Base-by-base conservation (phyloP, 176 grass and related monocot species). In the Otatea glauca region DNA sequence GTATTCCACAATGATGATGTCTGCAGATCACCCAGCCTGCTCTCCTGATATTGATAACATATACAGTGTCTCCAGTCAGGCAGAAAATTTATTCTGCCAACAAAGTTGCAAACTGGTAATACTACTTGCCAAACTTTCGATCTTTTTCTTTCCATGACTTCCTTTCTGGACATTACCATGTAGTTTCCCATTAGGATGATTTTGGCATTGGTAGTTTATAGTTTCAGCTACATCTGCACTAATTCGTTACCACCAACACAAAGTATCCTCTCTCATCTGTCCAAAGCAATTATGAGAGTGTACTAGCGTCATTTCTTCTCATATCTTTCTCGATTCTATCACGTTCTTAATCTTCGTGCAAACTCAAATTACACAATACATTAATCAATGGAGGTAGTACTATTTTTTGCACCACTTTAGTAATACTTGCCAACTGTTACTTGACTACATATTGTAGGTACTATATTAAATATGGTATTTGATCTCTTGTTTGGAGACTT, bases 21-120 rank as follows among this genome's bases (percentile, higher is more conserved):
- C 90, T 89, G 81, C 65, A 97, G 94, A 89, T 88, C 94, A 97
- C 81, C 76, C 76, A 82, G 73, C 76, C 41, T 97, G 94, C 65
- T 88, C 77, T 91, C 81, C 81, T 69, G 90, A 91, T 41, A 80
- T 37, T 63, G 83, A 83, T 64, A 43, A 21, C 66, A 61, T 72
- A 74, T 88, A 78, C 77, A 24, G 11, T 17, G 55, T 58, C 48
- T 80, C 92, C 34, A 76, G 56, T 66, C 63, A 79, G 74, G 70
- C 58, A 69, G 78, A 18, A 70, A 87, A 78, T 91, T 81, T 86
- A 47, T 97, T 97, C 85, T 97, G 94, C 86, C 83, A 84, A 64
- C 81, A 89, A 80, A 94, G 88, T 89, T 99, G 96, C 86, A 91
- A 81, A 91, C 81, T 90, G 93, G 96, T 99, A 76, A 71, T 65